Evolutionary conservation across 306 rosid genomes (phyloP), one percentile per base, ranked within the genome.

Genomic region (Hylodesmum podocarpum): DNA sequence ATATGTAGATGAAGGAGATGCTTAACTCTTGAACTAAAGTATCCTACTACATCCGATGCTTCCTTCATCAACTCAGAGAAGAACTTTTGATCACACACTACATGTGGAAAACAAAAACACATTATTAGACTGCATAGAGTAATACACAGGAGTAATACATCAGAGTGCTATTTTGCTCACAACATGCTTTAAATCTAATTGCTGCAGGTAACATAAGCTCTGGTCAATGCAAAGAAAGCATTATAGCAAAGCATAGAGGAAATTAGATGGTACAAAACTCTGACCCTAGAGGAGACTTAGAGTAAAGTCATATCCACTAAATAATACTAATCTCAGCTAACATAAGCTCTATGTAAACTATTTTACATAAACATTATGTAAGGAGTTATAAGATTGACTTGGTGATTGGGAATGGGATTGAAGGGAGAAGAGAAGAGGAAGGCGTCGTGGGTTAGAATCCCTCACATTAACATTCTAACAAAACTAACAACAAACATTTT

Each of bases 31-130:
- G 93, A 87, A 51, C 85, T 85, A 76, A 92, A 94, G 84, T 88
- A 94, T 46, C 90, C 83, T 18, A 79, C 84, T 66, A 92, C 84
- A 11, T 87, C 93, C 14, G 91, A 90, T 65, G 89, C 96, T 80
- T 94, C 98, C 86, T 87, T 94, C 91, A 70, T 90, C 82, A 94
- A 66, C 87, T 90, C 97, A 3, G 91, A 69, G 88, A 94, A 92
- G 83, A 94, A 87, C 77, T 83, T 40, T 63, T 88, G 87, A 81
- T 94, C 98, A 50, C 97, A 86, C 63, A 78, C 98, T 91, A 70
- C 72, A 76, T 80, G 54, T 50, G 63, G 67, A 39, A 34, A 43
- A 25, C n/a, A 72, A 66, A 81, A 62, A 40, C 6, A 50, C 19
- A 18, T 74, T 28, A 76, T 6, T 14, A 69, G 54, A 84, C 66